Evolutionary conservation across 768 basidiomycete genomes (phyloP), one percentile per base, ranked within the genome.

Genomic region (Boletus coccyginus): DNA sequence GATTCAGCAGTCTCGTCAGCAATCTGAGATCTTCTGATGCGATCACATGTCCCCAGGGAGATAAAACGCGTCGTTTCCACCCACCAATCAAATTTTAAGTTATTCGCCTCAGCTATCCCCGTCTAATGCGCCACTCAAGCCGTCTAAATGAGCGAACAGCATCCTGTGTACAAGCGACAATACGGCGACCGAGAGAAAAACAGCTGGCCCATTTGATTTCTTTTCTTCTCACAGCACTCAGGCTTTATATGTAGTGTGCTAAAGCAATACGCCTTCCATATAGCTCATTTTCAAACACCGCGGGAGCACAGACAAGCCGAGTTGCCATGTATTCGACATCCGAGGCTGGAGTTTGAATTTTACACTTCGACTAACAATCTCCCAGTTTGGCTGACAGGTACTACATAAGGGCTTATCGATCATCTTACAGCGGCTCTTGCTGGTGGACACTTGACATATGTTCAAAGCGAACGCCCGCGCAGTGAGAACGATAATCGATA

Each of bases 51-150:
- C 53, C 24, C 65, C 47, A 56, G 59, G 66, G 66, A 40, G 67
- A 69, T 67, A 67, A 56, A 57, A 50, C 66, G 66, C 39, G 35
- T 43, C 17, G 54, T 56, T 33, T 59, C 64, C 47, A 66, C 52
- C 36, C 39, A 45, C 43, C 44, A 52, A 47, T 44, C 52, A 27
- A 44, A 27, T 27, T 35, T 43, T 41, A 40, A 53, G 48, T 44
- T 47, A 35, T 54, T 50, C 55, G 29, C 32, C n/a, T 44, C 35
- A 43, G 38, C 55, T 32, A 27, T 16, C 52, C 29, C 33, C 24
- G 24, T 39, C 51, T 5, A 36, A 13, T 17, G 29, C 27, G 32
- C 40, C 52, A 7, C 39, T 40, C 12, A 36, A 4, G 8, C 13
- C 36, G 29, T 13, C n/a, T 10, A 19, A 50, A 35, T 35, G 24